Conservation (phyloP, 306 rosid species). For the Quercus suber region DNA sequence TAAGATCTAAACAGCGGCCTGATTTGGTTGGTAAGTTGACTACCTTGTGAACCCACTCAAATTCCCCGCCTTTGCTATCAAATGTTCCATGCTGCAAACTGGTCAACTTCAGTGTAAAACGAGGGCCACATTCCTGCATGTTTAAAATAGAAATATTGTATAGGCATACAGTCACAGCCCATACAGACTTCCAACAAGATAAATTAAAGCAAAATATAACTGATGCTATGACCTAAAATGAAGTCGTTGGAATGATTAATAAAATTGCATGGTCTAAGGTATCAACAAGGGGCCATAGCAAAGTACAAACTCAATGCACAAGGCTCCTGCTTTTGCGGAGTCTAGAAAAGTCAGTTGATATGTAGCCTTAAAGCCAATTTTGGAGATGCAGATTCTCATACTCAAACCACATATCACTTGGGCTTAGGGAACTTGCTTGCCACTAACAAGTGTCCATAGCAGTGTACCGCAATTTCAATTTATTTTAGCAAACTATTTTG, state of each 20-base stretch:
- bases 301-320: no score
- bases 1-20: constrained; percentile 2
- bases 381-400: no score
- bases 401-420: no score
- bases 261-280: background rate
- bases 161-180: background rate
- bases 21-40: constrained; percentile 2
- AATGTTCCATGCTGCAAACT: constrained; percentile 89
- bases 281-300: background rate
- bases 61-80: constrained; percentile 87
- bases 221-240: background rate
- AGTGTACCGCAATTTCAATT: background rate
- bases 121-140: constrained; percentile 92
- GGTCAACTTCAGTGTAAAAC: constrained; percentile 79
- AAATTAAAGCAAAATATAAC: no score
- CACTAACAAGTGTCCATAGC: no score
- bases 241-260: background rate
- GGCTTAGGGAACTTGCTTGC: no score
- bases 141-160: background rate
- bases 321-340: no score
- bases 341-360: no score
- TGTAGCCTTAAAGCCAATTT: no score
- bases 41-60: constrained; percentile 99
- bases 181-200: no score
- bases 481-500: background rate